A percentile compares a stretch with the other conserved stretches of the same genome.
phyloP scores from a whole-genome alignment of 2,329 filamentous ascomycete genomes.

The Claviceps cyperi region DNA sequence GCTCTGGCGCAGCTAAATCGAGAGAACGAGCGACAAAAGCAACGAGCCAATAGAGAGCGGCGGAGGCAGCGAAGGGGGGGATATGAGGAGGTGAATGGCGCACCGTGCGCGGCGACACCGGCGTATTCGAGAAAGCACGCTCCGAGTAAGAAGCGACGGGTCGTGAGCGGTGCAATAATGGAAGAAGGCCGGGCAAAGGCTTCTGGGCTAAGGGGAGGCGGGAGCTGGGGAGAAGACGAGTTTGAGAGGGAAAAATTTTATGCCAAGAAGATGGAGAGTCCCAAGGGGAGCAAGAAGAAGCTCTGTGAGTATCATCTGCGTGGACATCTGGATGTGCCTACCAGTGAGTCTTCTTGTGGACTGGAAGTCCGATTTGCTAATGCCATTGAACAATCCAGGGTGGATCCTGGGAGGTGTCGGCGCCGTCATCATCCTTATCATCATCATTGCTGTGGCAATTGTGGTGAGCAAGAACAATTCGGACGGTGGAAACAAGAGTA shows the following conservation, averaged over 20 bases:
- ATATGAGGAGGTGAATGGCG: conserved; percentile 1
- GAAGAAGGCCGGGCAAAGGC: conserved; percentile 45
- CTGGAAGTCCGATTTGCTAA: conserved; percentile 6
- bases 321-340: no score
- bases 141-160: conserved; percentile 37
- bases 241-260: conserved; percentile 33
- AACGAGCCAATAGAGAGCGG: conserved; percentile 24
- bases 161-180: conserved; percentile 56
- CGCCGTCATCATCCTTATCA: conserved; percentile 45
- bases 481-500: conserved; percentile 12
- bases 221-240: conserved; percentile 26
- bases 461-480: conserved; percentile 48
- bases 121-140: conserved; percentile 19
- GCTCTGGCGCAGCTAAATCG: conserved; percentile 53
- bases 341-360: not conserved
- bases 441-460: conserved; percentile 53
- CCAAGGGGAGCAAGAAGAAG: conserved; percentile 43
- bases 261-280: conserved; percentile 26
- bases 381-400: conserved; percentile 21
- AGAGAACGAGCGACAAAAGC: conserved; percentile 38
- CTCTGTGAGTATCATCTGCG: conserved; percentile 35
- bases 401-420: conserved; percentile 37
- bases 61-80: conserved; percentile 7
- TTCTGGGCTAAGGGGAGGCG: conserved; percentile 29
- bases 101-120: conserved; percentile 2